These are phyloP conservation scores for Candida endomychidarum DNA, from an alignment of 805 yeast species.

Conservation along the genomic window DNA sequence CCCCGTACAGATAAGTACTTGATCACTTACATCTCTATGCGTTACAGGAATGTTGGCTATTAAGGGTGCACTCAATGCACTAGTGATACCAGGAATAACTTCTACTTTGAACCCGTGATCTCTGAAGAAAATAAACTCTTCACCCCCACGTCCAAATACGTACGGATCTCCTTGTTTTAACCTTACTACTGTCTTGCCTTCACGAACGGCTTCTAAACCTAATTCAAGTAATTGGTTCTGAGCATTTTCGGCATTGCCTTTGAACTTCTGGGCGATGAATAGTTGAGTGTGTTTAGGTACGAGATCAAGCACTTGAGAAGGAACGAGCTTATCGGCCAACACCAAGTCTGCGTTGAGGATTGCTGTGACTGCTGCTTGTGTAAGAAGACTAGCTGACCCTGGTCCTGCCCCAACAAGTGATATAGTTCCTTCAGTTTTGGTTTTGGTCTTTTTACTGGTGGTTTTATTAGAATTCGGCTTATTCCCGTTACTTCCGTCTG, in stretches of 20 bases:
- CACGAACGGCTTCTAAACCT: slow-evolving; percentile 62
- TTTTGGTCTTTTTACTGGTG: too few species aligned
- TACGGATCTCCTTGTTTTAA: slow-evolving; percentile 97
- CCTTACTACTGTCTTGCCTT: slow-evolving; percentile 79
- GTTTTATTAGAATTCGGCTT: too few species aligned
- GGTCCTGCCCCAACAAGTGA: slow-evolving; percentile 95
- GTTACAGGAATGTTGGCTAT: slow-evolving; percentile 85
- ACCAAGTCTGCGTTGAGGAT: slow-evolving; percentile 81
- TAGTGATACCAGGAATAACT: slow-evolving; percentile 86
- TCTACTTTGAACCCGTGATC: slow-evolving; percentile 66
- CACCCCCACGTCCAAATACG: slow-evolving; percentile 95
- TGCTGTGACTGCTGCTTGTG: slow-evolving; percentile 80
- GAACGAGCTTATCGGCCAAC: slow-evolving; percentile 89
- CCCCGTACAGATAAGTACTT: slow-evolving; percentile 90
- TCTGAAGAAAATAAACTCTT: slow-evolving; percentile 72
- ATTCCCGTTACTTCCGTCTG: not conserved
- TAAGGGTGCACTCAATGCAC: slow-evolving; percentile 86
- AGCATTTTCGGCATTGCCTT: slow-evolving; percentile 94
- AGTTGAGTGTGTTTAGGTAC: slow-evolving; percentile 74
- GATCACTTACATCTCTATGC: slow-evolving; percentile 89
- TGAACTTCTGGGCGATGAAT: slow-evolving; percentile 90
- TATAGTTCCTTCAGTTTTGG: slow-evolving; percentile 49
- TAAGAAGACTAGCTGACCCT: slow-evolving; percentile 78
- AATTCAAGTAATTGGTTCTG: slow-evolving; percentile 77
- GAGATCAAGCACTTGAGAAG: slow-evolving; percentile 77